Evolutionary conservation across 306 rosid species (phyloP).

Genomic region (Gynostemma pentaphyllum): DNA sequence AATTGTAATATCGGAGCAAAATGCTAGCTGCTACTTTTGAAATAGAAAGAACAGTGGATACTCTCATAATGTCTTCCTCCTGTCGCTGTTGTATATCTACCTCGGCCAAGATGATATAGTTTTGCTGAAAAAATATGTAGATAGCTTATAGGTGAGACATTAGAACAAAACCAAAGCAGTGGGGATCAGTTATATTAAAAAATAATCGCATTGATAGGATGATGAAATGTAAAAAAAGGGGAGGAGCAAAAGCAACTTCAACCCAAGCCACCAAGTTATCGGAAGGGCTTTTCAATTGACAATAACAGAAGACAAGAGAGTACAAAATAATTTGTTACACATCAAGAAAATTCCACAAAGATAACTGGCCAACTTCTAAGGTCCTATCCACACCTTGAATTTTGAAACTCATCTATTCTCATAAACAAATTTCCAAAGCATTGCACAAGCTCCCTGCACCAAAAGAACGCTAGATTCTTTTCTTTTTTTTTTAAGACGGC

Average conservation of each 20-base stretch:
- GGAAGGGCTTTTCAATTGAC: background rate
- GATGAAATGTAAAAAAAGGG: background rate
- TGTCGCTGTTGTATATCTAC: conserved; percentile 45
- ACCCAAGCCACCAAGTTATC: background rate
- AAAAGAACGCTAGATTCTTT: too few species aligned
- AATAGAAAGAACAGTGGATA: conserved; percentile 52
- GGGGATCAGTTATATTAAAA: too few species aligned
- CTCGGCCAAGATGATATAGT: conserved; percentile 41
- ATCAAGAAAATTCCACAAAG: too few species aligned
- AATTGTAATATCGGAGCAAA: conserved; percentile 48
- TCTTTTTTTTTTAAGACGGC: too few species aligned
- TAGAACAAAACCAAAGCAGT: background rate
- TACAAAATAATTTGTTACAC: too few species aligned
- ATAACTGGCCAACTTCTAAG: too few species aligned
- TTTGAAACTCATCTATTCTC: too few species aligned
- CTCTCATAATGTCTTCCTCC: conserved; percentile 44
- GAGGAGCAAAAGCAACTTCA: background rate
- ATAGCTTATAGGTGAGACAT: background rate
- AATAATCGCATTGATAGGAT: too few species aligned
- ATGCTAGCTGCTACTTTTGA: conserved; percentile 40
- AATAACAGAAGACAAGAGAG: background rate
- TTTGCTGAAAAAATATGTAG: conserved; percentile 30
- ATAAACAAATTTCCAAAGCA: too few species aligned
- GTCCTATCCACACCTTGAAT: too few species aligned
- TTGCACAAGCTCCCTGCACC: too few species aligned